Conservation (phyloP, 768 basidiomycete species). For the Rhizopogon sp. region DNA sequence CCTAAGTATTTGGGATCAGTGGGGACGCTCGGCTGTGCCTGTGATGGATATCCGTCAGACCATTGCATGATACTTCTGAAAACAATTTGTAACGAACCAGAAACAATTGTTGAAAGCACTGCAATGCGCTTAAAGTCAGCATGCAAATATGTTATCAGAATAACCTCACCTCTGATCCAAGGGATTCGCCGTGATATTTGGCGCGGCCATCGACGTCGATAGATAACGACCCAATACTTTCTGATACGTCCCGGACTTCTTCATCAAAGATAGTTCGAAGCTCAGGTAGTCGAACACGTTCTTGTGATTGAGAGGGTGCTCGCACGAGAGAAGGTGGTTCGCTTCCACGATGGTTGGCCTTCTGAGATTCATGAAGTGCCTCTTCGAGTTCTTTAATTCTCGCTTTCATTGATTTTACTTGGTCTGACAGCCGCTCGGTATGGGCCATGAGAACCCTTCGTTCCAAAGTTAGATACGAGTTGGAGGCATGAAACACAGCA, state of each 20-base stretch:
- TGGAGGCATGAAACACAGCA: neutral
- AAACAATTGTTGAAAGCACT: slow-evolving; percentile 39
- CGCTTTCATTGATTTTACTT: slow-evolving; percentile 38
- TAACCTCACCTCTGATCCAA: slow-evolving; percentile 43
- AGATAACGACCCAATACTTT: slow-evolving; percentile 43
- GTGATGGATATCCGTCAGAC: slow-evolving; percentile 5
- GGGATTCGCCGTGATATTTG: slow-evolving; percentile 45
- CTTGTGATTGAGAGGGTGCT: slow-evolving; percentile 1
- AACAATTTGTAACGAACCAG: neutral
- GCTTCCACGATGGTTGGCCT: slow-evolving; percentile 8
- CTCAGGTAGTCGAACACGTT: slow-evolving; percentile 7
- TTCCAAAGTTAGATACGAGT: slow-evolving; percentile 2
- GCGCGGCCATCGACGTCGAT: slow-evolving; percentile 45
- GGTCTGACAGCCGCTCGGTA: slow-evolving; percentile 40
- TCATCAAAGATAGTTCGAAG: slow-evolving; percentile 16
- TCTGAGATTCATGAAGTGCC: slow-evolving; percentile 29
- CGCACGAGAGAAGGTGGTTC: slow-evolving; percentile 14
- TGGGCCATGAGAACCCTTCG: slow-evolving; percentile 47
- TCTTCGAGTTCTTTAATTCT: slow-evolving; percentile 43
- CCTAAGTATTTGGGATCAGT: slow-evolving; percentile 22
- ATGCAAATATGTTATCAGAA: neutral
- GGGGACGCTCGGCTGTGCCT: neutral
- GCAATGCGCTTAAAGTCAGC: neutral
- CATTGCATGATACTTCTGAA: neutral
- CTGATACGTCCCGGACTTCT: slow-evolving; percentile 26